Conservation (phyloP, 345 rosid species). For the Jatropha curcas region DNA sequence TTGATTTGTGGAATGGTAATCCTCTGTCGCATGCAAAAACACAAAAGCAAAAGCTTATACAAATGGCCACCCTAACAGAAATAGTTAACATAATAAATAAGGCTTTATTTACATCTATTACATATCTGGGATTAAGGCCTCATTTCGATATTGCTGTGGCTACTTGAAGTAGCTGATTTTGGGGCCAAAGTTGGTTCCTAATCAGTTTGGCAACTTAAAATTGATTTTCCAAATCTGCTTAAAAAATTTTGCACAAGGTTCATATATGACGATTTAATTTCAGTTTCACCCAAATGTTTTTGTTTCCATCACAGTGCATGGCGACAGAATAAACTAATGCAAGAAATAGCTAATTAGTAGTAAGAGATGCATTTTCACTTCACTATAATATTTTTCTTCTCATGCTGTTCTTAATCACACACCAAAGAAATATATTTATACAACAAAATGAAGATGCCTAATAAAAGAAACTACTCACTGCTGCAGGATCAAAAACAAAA, state of each 20-base stretch:
- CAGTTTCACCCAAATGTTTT: not conserved
- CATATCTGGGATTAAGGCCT: too few relatives aligned
- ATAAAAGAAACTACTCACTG: conserved; percentile 20
- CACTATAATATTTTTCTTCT: not conserved
- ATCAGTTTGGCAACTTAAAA: too few relatives aligned
- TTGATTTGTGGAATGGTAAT: conserved; percentile 30
- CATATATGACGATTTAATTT: not conserved
- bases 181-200: too few relatives aligned
- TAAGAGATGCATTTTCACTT: not conserved
- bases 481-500: conserved; percentile 33
- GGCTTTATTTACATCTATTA: not conserved
- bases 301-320: not conserved
- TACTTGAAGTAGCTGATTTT: too few relatives aligned
- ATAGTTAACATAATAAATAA: not conserved
- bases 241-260: not conserved
- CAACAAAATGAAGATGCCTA: not conserved
- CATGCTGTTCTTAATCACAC: too few relatives aligned
- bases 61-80: not conserved
- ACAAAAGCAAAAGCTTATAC: conserved; percentile 10
- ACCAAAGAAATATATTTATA: too few relatives aligned
- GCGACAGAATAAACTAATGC: not conserved
- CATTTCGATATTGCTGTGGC: too few relatives aligned
- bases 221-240: too few relatives aligned
- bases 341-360: not conserved
- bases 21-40: conserved; percentile 20